Evolutionary conservation across 345 rosid genomes (phyloP).

Genomic region (Geranium brycei): DNA sequence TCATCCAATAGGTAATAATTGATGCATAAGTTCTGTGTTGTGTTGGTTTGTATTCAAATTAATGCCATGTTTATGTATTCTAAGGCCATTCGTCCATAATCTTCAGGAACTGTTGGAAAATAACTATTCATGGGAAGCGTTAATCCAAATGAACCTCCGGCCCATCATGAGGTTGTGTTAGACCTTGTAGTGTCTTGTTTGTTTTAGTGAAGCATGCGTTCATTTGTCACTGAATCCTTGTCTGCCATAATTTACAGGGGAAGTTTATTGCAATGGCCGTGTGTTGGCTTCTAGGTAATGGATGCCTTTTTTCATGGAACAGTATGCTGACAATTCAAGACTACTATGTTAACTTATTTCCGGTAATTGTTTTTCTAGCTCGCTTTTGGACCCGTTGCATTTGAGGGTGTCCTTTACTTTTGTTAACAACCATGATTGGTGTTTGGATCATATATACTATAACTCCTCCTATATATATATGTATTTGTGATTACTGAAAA

Average conservation of each 20-base stretch:
- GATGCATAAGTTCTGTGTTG: neutral
- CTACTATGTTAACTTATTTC: conserved; percentile 49
- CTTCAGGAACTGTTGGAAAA: conserved; percentile 9
- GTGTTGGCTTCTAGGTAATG: conserved; percentile 77
- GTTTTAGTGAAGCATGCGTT: neutral
- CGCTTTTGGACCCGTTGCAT: too few species aligned
- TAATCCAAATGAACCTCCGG: conserved; percentile 13
- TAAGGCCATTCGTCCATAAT: conserved; percentile 1
- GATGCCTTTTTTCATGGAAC: conserved; percentile 74
- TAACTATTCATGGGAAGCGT: conserved; percentile 11
- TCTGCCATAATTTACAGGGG: conserved; percentile 27
- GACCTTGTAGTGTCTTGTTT: neutral
- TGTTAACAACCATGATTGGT: too few species aligned
- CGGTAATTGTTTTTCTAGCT: conserved; percentile 24
- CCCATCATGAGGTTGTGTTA: conserved; percentile 20
- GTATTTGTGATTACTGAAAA: too few species aligned
- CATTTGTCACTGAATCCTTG: neutral
- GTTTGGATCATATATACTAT: too few species aligned
- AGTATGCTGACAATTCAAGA: conserved; percentile 72
- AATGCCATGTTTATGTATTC: neutral
- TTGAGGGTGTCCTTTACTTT: too few species aligned
- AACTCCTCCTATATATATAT: too few species aligned
- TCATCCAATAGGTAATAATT: neutral
- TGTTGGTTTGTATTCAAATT: too few species aligned
- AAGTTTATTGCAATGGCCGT: conserved; percentile 42